Evolutionary conservation across 441 rosid species (phyloP), one percentile per base, ranked within the genome.

Genomic region (Gossypium aridum): DNA sequence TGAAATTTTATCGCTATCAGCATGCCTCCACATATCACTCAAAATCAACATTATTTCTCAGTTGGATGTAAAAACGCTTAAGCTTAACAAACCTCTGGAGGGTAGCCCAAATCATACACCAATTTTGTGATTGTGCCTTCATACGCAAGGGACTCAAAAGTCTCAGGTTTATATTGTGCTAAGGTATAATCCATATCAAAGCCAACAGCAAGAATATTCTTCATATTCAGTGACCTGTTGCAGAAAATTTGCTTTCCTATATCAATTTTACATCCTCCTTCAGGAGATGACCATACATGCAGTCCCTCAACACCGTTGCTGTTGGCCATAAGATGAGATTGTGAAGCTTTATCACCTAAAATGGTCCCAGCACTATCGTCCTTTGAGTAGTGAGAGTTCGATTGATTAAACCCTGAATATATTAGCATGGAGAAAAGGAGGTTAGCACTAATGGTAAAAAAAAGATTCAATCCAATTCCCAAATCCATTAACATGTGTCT

Each of bases 131-230:
- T 81, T 26, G 99, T 96, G 85, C 99, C 98, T 73, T 84, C 90
- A 77, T 93, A 96, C 2, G 97, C 95, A 80, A 96, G 99, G 68
- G 98, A 82, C 79, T 96, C 99, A 71, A 96, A 96, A 51, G 99
- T 93, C 74, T 92, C 99, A 43, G 98, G 87, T 76, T 86, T 96
- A 85, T 96, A 96, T 73, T 96, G 99, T 34, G 99, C 99, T 84
- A 93, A 85, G 22, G 99, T 96, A 83, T 96, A 96, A 83, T 96
- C 99, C 99, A 96, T 96, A 82, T 96, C 98, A 82, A 96, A 93
- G 55, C 99, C 99, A 64, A 96, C 94, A 3, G 99, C 97, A 34
- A 92, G 83, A 16, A 92, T 91, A 78, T 83, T 95, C 82, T 80
- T 96, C 99, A 96, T 96, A 81, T 96, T 93, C 82, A 96, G 80